Percentiles rank a stretch among this genome's conserved stretches.
phyloP scores from a whole-genome alignment of 306 rosid species.

The Boehmeria nivea region DNA sequence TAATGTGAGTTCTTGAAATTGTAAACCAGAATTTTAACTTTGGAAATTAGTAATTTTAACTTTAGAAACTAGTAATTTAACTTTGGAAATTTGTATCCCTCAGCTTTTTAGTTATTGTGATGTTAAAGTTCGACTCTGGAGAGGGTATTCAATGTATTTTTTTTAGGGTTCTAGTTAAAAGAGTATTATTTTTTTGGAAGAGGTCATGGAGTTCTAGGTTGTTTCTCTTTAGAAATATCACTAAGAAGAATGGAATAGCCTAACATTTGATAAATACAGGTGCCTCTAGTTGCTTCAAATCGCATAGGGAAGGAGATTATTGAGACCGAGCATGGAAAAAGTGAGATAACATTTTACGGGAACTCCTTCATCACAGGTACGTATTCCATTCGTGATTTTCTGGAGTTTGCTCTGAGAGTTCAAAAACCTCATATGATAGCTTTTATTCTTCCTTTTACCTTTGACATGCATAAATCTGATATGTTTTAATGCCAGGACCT shows the following conservation, averaged over 20 bases:
- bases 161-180: too few relatives aligned
- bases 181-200: too few relatives aligned
- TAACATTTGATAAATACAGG: conserved; percentile 46
- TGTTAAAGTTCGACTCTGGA: too few relatives aligned
- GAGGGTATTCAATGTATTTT: too few relatives aligned
- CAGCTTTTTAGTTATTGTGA: too few relatives aligned
- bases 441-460: neutral
- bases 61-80: too few relatives aligned
- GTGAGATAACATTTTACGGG: conserved; percentile 74
- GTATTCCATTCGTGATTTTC: conserved; percentile 3
- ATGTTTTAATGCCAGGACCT: conserved; percentile 51
- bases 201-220: too few relatives aligned
- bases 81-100: too few relatives aligned
- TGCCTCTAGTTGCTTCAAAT: conserved; percentile 89
- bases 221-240: too few relatives aligned
- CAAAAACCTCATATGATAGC: neutral
- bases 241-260: neutral
- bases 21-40: too few relatives aligned
- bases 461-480: neutral
- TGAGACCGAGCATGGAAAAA: conserved; percentile 83
- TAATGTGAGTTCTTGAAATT: too few relatives aligned
- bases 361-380: conserved; percentile 97
- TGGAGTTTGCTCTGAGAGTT: conserved; percentile 1
- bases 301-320: conserved; percentile 82
- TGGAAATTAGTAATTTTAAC: too few relatives aligned